A percentile compares a stretch with the other conserved stretches of the same genome.
These are phyloP conservation scores for Trichosporon ovoides DNA, from an alignment of 1,284 basidiomycete genomes.

Conservation along the genomic window DNA sequence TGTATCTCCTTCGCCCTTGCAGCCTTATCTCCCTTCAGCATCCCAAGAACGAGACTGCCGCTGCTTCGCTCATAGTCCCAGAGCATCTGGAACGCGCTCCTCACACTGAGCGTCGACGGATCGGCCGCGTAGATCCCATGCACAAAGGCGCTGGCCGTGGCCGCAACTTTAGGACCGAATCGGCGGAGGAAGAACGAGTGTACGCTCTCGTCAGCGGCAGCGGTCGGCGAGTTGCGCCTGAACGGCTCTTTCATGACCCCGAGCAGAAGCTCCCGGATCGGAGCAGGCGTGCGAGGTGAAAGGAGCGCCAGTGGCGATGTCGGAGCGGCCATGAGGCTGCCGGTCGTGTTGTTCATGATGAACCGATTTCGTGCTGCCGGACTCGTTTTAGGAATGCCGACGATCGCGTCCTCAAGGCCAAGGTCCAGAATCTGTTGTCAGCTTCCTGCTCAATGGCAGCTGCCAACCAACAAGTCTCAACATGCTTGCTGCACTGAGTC, in stretches of 20 bases:
- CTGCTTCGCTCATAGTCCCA: slow-evolving; percentile 64
- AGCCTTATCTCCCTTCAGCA: slow-evolving; percentile 47
- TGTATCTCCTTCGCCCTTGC: slow-evolving; percentile 11
- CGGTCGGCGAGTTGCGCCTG: slow-evolving; percentile 49
- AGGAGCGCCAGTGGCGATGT: slow-evolving; percentile 8
- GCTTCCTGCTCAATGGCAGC: too few relatives aligned
- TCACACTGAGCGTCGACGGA: slow-evolving; percentile 65
- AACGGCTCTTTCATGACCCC: slow-evolving; percentile 60
- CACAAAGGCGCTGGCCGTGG: slow-evolving; percentile 74
- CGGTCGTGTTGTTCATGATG: slow-evolving; percentile 26
- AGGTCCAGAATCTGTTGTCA: slow-evolving; percentile 26
- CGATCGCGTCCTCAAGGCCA: slow-evolving; percentile 24
- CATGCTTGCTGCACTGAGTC: slow-evolving; percentile 54
- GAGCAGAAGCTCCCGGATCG: slow-evolving; percentile 50
- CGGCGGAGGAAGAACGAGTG: slow-evolving; percentile 71
- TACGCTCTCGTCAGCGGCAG: slow-evolving; percentile 66
- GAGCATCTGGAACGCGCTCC: slow-evolving; percentile 68
- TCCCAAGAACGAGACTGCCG: slow-evolving; percentile 63
- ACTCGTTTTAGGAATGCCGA: slow-evolving; percentile 36
- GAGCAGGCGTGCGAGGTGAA: neutral
- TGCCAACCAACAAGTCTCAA: slow-evolving; percentile 66
- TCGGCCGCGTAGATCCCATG: slow-evolving; percentile 93
- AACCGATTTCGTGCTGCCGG: slow-evolving; percentile 45
- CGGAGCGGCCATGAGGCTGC: slow-evolving; percentile 5
- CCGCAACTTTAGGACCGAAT: slow-evolving; percentile 68